Percentiles rank a stretch among this genome's conserved stretches.
These are phyloP conservation scores for Senecio squalidus DNA, from an alignment of 140 eudicot genomes.

Conservation along the genomic window DNA sequence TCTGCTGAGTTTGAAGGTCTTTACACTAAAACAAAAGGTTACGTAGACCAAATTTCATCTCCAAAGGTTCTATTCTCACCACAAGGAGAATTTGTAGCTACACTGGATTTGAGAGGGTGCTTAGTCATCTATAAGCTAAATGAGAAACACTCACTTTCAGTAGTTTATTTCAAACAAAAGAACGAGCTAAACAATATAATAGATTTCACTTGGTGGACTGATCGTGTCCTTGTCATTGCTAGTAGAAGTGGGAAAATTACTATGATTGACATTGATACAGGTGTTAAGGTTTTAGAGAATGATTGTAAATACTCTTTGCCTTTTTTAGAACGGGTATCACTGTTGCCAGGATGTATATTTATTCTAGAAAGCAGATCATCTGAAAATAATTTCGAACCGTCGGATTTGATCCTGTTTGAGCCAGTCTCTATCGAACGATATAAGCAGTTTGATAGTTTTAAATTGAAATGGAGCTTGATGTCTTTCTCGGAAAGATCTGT, in stretches of 20 bases:
- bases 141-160: conserved; percentile 34
- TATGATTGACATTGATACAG: conserved; percentile 47
- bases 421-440: conserved; percentile 38
- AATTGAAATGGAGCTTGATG: conserved; percentile 57
- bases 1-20: conserved; percentile 70
- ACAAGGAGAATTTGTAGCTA: conserved; percentile 55
- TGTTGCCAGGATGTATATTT: conserved; percentile 54
- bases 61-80: conserved; percentile 84
- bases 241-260: conserved; percentile 49
- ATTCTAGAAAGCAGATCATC: conserved; percentile 59
- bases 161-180: conserved; percentile 32
- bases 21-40: conserved; percentile 52
- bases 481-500: conserved; percentile 68
- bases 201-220: conserved; percentile 97
- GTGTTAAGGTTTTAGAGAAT: conserved; percentile 39
- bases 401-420: conserved; percentile 41
- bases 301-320: conserved; percentile 62
- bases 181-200: conserved; percentile 33
- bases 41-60: conserved; percentile 46
- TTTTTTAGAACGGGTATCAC: conserved; percentile 51
- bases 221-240: conserved; percentile 53
- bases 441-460: conserved; percentile 45
- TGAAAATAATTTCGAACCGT: conserved; percentile 32
- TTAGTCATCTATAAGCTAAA: conserved; percentile 49
- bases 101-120: conserved; percentile 72